These are phyloP conservation scores for Naganishia cerealis DNA, from an alignment of 1,284 basidiomycete species.

Conservation along the genomic window DNA sequence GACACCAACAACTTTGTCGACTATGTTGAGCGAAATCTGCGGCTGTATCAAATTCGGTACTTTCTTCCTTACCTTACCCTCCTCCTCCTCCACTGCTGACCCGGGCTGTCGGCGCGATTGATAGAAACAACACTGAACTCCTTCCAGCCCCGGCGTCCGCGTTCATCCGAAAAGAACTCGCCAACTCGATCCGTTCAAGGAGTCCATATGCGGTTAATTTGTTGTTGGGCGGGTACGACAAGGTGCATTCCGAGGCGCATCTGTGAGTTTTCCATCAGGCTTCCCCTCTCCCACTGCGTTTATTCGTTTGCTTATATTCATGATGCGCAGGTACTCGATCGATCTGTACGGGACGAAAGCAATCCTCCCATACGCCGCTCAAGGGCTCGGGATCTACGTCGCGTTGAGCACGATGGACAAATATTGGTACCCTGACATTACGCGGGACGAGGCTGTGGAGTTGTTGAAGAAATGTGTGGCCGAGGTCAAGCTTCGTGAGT, in stretches of 20 bases:
- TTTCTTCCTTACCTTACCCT: constrained; percentile 36
- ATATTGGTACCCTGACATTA: constrained; percentile 58
- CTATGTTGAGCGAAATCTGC: constrained; percentile 90
- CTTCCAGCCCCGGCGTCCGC: constrained; percentile 86
- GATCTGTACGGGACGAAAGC: constrained; percentile 91
- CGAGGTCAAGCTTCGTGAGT: constrained; percentile 76
- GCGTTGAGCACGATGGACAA: constrained; percentile 86
- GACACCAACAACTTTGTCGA: constrained; percentile 97
- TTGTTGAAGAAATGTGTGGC: constrained; percentile 81
- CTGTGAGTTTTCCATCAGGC: constrained; percentile 18
- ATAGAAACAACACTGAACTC: constrained; percentile 71
- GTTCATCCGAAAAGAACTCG: constrained; percentile 89
- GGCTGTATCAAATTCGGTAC: constrained; percentile 89
- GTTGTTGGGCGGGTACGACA: constrained; percentile 88
- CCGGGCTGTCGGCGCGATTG: constrained; percentile 32
- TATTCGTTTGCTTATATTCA: not conserved
- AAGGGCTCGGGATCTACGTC: constrained; percentile 94
- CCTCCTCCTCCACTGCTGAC: not conserved
- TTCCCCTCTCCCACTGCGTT: not conserved
- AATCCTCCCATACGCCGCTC: constrained; percentile 87
- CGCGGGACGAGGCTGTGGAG: constrained; percentile 74
- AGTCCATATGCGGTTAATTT: constrained; percentile 89
- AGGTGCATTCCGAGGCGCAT: constrained; percentile 61
- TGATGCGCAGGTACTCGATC: constrained; percentile 72
- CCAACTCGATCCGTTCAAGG: constrained; percentile 82